Percentiles rank a stretch among this genome's conserved stretches.
These are phyloP conservation scores for Ophiostoma angusticollis DNA, from an alignment of 2,329 filamentous ascomycete species.

Conservation along the genomic window DNA sequence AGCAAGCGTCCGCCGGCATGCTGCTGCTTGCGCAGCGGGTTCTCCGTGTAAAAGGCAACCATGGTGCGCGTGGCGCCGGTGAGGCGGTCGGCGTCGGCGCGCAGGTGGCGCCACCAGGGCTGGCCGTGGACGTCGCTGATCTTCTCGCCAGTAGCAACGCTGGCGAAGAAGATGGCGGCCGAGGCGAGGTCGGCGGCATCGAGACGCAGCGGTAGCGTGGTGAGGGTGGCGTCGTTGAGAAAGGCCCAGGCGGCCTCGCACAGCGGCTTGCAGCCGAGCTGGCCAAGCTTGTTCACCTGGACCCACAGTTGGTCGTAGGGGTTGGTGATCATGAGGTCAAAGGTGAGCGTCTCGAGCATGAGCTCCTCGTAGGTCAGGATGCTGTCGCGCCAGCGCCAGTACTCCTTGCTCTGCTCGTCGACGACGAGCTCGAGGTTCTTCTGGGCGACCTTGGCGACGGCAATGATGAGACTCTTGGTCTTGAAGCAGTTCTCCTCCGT, in stretches of 20 bases:
- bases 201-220: slow-evolving; percentile 70
- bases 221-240: slow-evolving; percentile 79
- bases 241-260: slow-evolving; percentile 56
- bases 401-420: slow-evolving; percentile 95
- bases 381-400: slow-evolving; percentile 93
- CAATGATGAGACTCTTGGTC: slow-evolving; percentile 87
- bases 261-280: slow-evolving; percentile 13
- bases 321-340: slow-evolving; percentile 82
- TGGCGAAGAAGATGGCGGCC: slow-evolving; percentile 75
- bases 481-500: slow-evolving; percentile 95
- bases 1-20: neutral
- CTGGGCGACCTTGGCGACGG: slow-evolving; percentile 86
- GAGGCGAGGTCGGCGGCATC: slow-evolving; percentile 71
- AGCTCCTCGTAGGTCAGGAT: slow-evolving; percentile 87
- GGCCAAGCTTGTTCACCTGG: slow-evolving; percentile 37
- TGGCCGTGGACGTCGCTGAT: slow-evolving; percentile 65
- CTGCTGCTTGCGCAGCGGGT: slow-evolving; percentile 42
- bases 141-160: slow-evolving; percentile 57
- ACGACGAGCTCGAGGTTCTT: slow-evolving; percentile 84
- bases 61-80: slow-evolving; percentile 63
- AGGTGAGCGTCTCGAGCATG: slow-evolving; percentile 82
- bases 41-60: slow-evolving; percentile 53
- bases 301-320: slow-evolving; percentile 78
- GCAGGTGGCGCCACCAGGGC: slow-evolving; percentile 78
- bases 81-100: slow-evolving; percentile 58